Base-by-base conservation (phyloP, 108 stramenopile genomes). In the Cyclostephanos tholiformis region DNA sequence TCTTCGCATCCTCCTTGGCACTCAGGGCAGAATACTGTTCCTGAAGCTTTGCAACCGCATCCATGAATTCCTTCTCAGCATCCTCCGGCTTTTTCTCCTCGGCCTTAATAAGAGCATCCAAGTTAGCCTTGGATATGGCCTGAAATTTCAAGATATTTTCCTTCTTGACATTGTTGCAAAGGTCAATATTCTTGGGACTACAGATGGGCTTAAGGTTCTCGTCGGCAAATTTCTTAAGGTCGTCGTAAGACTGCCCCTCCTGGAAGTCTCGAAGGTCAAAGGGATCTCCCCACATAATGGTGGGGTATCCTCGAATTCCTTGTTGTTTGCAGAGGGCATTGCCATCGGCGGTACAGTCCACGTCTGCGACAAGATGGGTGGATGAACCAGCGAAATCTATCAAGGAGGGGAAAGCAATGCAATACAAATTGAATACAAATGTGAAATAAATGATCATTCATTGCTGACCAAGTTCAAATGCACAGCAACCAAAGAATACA, bases 281-380 rank as follows among this genome's bases (percentile, higher is more conserved):
- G 0, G 91, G 84, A 62, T 93, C 86, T 4, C 92, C 92, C 64
- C 85, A 90, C 57, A 84, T 87, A 29, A 95, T 53, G 2, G 96
- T 95, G 9, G 96, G 96, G 72, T 86, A 95, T 39, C 92, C 92
- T 71, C 83, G 76, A 36, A 87, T 53, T 20, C 72, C 92, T 38
- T 86, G 85, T 19, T 85, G 80, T 10, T 74, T 32, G 59, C 92
- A 95, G 38, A 97, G 78, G 2, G 72, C 76, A 62, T 86, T 72
- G 63, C 85, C 87, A n/a, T 93, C 88, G 55, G 76, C 77, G 16
- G 90, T 94, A 61, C 94, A 96, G 87, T 96, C 95, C 16, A 95
- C 93, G 50, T 96, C 93, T 58, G 82, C 94, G 62, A 98, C 67
- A 25, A 93, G 83, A 29, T 80, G 76, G 70, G 71, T 87, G 44